phyloP scores from a whole-genome alignment of 768 basidiomycete species.

The Tulasnella sp. region DNA sequence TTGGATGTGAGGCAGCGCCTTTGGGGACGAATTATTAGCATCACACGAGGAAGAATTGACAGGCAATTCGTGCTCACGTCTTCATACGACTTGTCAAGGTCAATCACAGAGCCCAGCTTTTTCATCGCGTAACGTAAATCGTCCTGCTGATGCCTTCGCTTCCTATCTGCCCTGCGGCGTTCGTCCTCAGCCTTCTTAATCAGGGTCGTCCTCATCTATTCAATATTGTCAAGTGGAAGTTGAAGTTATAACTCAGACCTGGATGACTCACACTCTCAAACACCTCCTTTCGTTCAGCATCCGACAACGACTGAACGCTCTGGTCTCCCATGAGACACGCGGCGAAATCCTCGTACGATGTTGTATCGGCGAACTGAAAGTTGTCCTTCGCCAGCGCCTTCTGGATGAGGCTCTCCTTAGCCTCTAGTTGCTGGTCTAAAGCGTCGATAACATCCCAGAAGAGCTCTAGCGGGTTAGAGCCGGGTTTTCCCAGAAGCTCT shows the following conservation, averaged over 20 bases:
- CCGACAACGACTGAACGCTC: constrained; percentile 36
- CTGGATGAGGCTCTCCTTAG: constrained; percentile 36
- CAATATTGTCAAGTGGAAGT: neutral
- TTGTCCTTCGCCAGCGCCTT: constrained; percentile 29
- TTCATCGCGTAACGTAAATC: constrained; percentile 92
- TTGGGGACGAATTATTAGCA: neutral
- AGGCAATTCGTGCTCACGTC: constrained; percentile 44
- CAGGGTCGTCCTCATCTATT: constrained; percentile 9
- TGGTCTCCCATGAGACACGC: constrained; percentile 48
- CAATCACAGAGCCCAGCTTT: constrained; percentile 74
- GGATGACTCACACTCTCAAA: constrained; percentile 48
- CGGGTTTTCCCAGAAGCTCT: constrained; percentile 80
- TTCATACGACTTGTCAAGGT: constrained; percentile 66
- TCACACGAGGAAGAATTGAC: constrained; percentile 30
- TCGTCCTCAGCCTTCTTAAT: constrained; percentile 80
- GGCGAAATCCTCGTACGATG: constrained; percentile 54
- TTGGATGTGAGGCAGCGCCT: constrained; percentile 69
- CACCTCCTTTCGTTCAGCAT: constrained; percentile 46
- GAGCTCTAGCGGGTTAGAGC: constrained; percentile 89
- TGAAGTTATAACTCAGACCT: neutral
- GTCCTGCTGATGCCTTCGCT: constrained; percentile 80
- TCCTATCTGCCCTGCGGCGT: constrained; percentile 65
- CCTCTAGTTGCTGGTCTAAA: constrained; percentile 76
- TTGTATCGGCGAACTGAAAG: constrained; percentile 42
- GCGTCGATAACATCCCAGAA: constrained; percentile 92